Percentiles rank a stretch among this genome's conserved stretches.
phyloP scores from a whole-genome alignment of 1,284 basidiomycete species.

The Fomes fomentarius region DNA sequence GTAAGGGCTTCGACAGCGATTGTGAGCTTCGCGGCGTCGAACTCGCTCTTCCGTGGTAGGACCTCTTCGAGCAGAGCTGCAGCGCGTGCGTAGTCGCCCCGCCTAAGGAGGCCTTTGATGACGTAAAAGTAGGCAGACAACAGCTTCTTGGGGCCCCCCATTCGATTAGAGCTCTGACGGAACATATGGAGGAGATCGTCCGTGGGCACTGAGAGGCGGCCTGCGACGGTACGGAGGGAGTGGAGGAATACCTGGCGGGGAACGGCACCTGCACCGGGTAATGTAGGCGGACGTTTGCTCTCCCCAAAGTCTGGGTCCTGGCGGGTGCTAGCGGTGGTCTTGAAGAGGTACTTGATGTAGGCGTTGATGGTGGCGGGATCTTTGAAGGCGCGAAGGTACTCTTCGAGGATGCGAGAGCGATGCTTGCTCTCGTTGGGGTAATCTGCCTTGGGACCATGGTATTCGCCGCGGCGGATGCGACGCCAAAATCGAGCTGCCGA shows the following conservation, averaged over 20 bases:
- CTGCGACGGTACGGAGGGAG: constrained; percentile 37
- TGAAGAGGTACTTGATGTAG: constrained; percentile 13
- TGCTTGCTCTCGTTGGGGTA: background rate
- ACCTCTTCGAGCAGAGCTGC: constrained; percentile 50
- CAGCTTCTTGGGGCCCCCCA: constrained; percentile 28
- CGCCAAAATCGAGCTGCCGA: constrained; percentile 12
- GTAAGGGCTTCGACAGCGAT: constrained; percentile 56
- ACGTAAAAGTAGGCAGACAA: constrained; percentile 51
- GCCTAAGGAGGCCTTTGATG: constrained; percentile 54
- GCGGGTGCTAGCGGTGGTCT: constrained; percentile 10
- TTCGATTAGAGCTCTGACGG: constrained; percentile 16
- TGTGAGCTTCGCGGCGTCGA: constrained; percentile 50
- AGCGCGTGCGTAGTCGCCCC: constrained; percentile 42
- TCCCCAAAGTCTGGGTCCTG: background rate
- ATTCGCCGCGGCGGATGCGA: constrained; percentile 12
- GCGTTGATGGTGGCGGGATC: background rate
- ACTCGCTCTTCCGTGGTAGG: constrained; percentile 30
- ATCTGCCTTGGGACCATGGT: constrained; percentile 2
- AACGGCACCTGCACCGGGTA: constrained; percentile 37
- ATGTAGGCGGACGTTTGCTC: background rate
- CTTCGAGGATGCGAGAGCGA: background rate
- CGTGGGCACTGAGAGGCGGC: constrained; percentile 34
- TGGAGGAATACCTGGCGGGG: constrained; percentile 7
- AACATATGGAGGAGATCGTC: constrained; percentile 44
- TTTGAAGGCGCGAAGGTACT: constrained; percentile 13